Evolutionary conservation across 1,139 yeast species (phyloP), one percentile per base, ranked within the genome.

Genomic region (Hansenula lynferdii): DNA sequence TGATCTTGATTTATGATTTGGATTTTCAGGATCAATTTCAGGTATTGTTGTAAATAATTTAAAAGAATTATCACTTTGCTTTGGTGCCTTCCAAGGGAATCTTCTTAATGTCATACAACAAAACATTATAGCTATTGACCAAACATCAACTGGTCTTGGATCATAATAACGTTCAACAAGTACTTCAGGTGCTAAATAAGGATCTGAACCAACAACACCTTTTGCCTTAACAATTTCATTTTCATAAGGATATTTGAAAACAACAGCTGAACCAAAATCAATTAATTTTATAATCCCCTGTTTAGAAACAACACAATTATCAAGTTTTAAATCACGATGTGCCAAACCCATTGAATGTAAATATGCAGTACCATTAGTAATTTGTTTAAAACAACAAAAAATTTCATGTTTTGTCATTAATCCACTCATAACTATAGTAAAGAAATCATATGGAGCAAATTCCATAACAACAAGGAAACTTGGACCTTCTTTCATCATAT

Each of bases 201-300:
- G 94, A 60, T 84, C 94, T 10, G 86, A 78, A 4, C 94, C 94
- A 20, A 83, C 86, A 9, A 84, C 72, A n/a, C 94, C 94, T 27
- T 71, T 62, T 2, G 85, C 80, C 35, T 61, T 61, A 10, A 67
- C 63, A 14, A 65, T 61, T 19, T 59, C 62, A 5, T 50, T 54
- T 36, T 59, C 63, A 41, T 46, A 58, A 28, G 59, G 67, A 43
- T 57, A 64, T 51, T 70, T 74, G 57, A 80, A 82, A 28, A 77
- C 78, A 10, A 80, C 82, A 0, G 90, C 85, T 3, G 85, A 77
- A 2, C 94, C 94, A 59, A 82, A 84, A 63, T 84, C 94, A 42
- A 84, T 80, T 42, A 84, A 59, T 57, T 84, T 84, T 39, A 84
- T 61, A 11, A 82, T 70, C 3, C 92, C 92, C 18, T 70, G 56